Percentiles rank a stretch among this genome's conserved stretches.
Evolutionary conservation across 2,329 filamentous ascomycete genomes (phyloP).

Genomic region (Fusarium sp.): DNA sequence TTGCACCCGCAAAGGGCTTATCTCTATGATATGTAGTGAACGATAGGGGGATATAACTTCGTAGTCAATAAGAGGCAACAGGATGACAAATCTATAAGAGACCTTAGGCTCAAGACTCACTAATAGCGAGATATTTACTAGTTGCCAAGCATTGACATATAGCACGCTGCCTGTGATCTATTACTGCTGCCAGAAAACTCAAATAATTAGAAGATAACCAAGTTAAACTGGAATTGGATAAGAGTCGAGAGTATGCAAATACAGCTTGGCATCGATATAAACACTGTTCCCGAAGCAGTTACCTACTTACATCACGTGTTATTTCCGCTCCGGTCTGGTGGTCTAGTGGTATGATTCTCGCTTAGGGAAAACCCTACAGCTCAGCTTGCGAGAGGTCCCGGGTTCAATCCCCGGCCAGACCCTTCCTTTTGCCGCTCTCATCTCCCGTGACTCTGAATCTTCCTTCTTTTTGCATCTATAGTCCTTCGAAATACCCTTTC

Average conservation of each 20-base stretch:
- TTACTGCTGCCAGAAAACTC: no score
- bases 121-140: no score
- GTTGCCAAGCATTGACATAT: no score
- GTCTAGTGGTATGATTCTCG: conserved; percentile 79
- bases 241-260: rapidly evolving
- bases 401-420: conserved; percentile 61
- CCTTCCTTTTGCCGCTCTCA: conserved; percentile 44
- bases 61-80: no score
- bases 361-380: conserved; percentile 66
- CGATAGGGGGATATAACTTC: no score
- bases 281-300: rapidly evolving
- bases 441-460: rapidly evolving
- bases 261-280: rapidly evolving
- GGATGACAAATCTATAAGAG: no score
- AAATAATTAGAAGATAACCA: no score
- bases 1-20: no score
- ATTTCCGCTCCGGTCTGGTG: conserved; percentile 55
- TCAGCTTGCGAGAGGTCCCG: conserved; percentile 57
- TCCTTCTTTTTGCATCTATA: background rate
- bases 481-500: rapidly evolving
- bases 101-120: no score
- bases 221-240: no score
- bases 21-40: no score
- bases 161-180: no score
- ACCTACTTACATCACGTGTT: background rate